Conservation (phyloP, 345 rosid genomes). For the Eutrema yunnanense region DNA sequence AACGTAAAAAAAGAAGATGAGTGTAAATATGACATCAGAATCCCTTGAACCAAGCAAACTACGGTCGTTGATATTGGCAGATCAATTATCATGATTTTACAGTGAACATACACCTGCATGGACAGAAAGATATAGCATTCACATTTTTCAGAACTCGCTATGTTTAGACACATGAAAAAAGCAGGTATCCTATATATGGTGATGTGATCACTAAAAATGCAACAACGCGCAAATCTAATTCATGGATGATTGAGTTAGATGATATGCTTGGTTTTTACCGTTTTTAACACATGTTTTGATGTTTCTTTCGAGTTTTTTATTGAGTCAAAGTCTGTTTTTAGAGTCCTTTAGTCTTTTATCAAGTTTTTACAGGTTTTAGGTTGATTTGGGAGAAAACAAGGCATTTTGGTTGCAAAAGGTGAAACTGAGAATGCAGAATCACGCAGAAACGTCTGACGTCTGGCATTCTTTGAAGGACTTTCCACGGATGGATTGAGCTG, state of each 20-base stretch:
- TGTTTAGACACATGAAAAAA: not conserved
- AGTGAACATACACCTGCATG: conserved; percentile 87
- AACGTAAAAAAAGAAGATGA: conserved; percentile 1
- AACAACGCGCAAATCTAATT: not conserved
- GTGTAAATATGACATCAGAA: conserved; percentile 65
- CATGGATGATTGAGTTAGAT: not conserved
- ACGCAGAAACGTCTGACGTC: too few species aligned
- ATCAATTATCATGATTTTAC: conserved; percentile 90
- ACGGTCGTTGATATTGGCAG: conserved; percentile 92
- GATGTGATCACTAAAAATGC: not conserved
- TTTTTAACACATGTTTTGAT: too few species aligned
- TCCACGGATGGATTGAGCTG: too few species aligned
- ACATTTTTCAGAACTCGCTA: not conserved
- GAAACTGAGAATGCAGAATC: too few species aligned
- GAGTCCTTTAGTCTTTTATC: too few species aligned
- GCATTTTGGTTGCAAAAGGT: too few species aligned
- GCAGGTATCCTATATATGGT: not conserved
- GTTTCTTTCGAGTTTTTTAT: too few species aligned
- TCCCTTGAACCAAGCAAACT: conserved; percentile 98
- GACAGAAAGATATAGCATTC: conserved; percentile 8
- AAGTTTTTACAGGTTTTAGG: too few species aligned
- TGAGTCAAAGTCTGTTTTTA: too few species aligned
- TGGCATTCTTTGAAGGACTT: too few species aligned
- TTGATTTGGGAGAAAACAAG: too few species aligned
- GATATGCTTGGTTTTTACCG: too few species aligned